Conservation (phyloP, 1,139 yeast species). For the Geotrichum siamense region DNA sequence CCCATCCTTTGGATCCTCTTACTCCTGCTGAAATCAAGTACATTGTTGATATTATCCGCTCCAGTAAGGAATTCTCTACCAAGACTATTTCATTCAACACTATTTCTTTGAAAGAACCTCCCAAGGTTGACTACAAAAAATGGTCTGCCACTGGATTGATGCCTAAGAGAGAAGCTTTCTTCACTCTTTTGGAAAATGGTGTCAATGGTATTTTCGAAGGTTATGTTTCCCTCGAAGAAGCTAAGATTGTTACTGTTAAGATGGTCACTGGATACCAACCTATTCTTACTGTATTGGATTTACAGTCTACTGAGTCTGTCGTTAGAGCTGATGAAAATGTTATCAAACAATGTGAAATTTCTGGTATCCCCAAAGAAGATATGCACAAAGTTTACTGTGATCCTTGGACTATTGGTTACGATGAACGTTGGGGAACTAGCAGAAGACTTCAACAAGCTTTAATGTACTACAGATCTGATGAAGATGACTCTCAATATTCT, state of each 20-base stretch:
- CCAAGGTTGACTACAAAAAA: slow-evolving; percentile 50
- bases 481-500: too few species aligned
- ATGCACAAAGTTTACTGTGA: slow-evolving; percentile 74
- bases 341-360: slow-evolving; percentile 61
- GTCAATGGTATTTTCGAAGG: slow-evolving; percentile 63
- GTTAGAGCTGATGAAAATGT: too few species aligned
- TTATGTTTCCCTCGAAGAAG: slow-evolving; percentile 49
- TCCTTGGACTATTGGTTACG: slow-evolving; percentile 83
- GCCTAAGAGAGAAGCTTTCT: too few species aligned
- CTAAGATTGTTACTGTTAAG: slow-evolving; percentile 43
- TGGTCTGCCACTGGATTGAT: slow-evolving; percentile 53
- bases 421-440: slow-evolving; percentile 75
- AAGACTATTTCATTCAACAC: slow-evolving; percentile 52
- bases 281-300: slow-evolving; percentile 62
- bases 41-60: slow-evolving; percentile 40
- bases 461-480: slow-evolving; percentile 69
- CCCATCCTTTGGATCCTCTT: slow-evolving; percentile 69
- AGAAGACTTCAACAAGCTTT: slow-evolving; percentile 74
- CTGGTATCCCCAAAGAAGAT: slow-evolving; percentile 58
- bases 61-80: slow-evolving; percentile 36
- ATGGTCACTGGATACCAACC: slow-evolving; percentile 60
- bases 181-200: slow-evolving; percentile 53
- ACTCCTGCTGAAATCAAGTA: slow-evolving; percentile 49
- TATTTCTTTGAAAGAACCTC: slow-evolving; percentile 63
- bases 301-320: slow-evolving; percentile 54